Evolutionary conservation across 169 alveolate species (phyloP), one percentile per base, ranked within the genome.

Genomic region (Eimeria praecox): DNA sequence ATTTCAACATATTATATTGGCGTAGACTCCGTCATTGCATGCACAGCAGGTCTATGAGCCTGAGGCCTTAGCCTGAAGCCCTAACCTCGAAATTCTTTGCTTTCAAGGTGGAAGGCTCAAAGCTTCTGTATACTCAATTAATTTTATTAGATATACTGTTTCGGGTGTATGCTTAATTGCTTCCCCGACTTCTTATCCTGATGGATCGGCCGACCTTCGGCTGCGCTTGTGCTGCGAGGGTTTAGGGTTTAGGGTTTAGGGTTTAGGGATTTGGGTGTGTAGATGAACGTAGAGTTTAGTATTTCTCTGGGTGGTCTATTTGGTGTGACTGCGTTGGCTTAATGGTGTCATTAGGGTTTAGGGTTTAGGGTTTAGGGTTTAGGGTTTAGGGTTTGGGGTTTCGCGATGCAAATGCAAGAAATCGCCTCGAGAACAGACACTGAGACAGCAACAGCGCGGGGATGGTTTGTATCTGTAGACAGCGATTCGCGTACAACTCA

Each of bases 191-290:
- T 27, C n/a, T 12, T 56, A 4, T 56, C 66, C 27, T 27, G 12
- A 56, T 56, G 75, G 75, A 40, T 71, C 83, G 30, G 52, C 52
- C 33, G 83, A 16, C 6, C 52, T 38, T 71, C 83, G 83, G 46
- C 35, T 20, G 83, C 49, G n/a, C 5, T 16, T 33, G 27, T 71
- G 52, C 12, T 40, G 52, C 52, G 1, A 71, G 83, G 83, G 83
- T 71, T 35, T 71, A 71, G 54, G 83, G 83, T 71, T 71, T 30
- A 71, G 83, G 78, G 38, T 24, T 66, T 66, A 66, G 78, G 78
- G 75, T 64, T 64, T 64, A n/a, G 20, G 78, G 38, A 42, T 66
- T 66, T 66, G 66, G n/a, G 4, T 56, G 66, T 56, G 66, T 56
- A 56, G 66, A 56, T 56, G 66, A 56, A 56, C 12, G 66, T 38